Evolutionary conservation across 225 moss, liverwort and hornwort genomes (phyloP).

Genomic region (Polytrichum commune): DNA sequence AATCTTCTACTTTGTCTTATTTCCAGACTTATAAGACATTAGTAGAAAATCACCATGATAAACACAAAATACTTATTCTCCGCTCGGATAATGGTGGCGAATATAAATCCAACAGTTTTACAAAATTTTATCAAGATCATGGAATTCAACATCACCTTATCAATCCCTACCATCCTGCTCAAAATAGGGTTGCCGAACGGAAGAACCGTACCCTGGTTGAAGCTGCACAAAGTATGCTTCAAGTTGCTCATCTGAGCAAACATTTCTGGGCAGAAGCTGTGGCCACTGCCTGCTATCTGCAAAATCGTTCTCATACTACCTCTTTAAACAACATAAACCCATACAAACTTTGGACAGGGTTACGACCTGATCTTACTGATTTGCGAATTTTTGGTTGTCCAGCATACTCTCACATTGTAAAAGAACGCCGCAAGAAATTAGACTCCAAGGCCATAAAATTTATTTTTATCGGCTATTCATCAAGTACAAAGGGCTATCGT

Average conservation of each 20-base stretch:
- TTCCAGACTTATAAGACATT: no score
- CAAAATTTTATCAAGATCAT: neutral
- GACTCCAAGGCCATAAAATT: neutral
- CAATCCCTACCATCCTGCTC: neutral
- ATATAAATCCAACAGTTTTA: neutral
- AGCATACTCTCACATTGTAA: neutral
- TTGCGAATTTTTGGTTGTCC: slow-evolving; percentile 2
- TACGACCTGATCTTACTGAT: neutral
- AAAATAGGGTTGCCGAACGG: neutral
- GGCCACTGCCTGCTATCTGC: neutral
- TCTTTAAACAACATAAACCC: neutral
- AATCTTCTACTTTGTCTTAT: no score
- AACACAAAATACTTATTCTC: neutral
- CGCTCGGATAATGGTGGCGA: neutral
- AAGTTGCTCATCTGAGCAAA: neutral
- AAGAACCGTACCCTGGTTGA: slow-evolving; percentile 2
- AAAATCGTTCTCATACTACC: slow-evolving; percentile 9
- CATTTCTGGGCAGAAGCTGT: slow-evolving; percentile 5
- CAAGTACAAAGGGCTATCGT: neutral
- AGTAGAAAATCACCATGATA: no score
- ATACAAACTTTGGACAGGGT: neutral
- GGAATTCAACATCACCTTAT: slow-evolving; percentile 7
- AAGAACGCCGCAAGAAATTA: neutral
- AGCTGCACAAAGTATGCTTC: neutral
- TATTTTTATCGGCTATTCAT: neutral